Conservation (phyloP, 148 eudicot species). For the Beta vulgaris region DNA sequence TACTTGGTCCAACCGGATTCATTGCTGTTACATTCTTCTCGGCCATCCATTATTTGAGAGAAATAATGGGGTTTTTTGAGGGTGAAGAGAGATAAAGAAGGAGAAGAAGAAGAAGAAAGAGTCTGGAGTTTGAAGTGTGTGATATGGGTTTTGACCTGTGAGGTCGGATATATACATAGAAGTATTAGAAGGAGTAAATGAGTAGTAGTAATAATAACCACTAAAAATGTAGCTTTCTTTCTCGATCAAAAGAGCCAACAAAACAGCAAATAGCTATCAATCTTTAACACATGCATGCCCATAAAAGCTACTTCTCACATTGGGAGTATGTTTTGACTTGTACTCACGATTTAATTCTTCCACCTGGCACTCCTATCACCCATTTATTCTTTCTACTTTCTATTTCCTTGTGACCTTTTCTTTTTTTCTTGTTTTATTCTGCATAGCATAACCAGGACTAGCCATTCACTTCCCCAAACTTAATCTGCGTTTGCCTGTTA, state of each 20-base stretch:
- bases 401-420: not conserved
- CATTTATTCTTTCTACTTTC: constrained; percentile 27
- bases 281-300: constrained; percentile 23
- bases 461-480: constrained; percentile 4
- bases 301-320: constrained; percentile 18
- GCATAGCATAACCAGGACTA: not conserved
- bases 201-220: not conserved
- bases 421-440: not conserved
- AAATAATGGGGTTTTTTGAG: not conserved
- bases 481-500: constrained; percentile 13
- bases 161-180: too few species aligned
- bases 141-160: not conserved
- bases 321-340: constrained; percentile 34
- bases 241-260: constrained; percentile 21
- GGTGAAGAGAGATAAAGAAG: not conserved
- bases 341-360: constrained; percentile 25
- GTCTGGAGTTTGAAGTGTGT: not conserved
- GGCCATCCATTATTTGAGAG: constrained; percentile 19
- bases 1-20: constrained; percentile 92
- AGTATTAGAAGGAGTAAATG: too few species aligned
- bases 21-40: constrained; percentile 63
- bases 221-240: constrained; percentile 4
- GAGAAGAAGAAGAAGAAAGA: not conserved
- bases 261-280: constrained; percentile 31
- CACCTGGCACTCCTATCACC: constrained; percentile 31